Evolutionary conservation across 352 stramenopile species (phyloP).

Genomic region (Hyaloperonospora brassicae): DNA sequence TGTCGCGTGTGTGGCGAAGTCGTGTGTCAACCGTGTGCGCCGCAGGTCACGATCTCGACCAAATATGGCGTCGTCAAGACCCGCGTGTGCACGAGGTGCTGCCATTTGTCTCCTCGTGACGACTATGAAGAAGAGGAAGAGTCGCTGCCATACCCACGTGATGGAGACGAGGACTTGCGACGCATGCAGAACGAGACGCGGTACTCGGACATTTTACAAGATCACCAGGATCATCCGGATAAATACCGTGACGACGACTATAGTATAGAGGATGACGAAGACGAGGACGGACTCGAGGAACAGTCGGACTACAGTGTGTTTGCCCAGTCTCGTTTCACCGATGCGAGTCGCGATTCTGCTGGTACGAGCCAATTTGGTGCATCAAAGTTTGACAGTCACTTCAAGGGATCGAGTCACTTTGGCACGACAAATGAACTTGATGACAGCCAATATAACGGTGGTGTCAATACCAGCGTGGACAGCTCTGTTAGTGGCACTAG

Average conservation of each 20-base stretch:
- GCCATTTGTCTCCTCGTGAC: conserved; percentile 26
- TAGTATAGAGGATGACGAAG: conserved; percentile 30
- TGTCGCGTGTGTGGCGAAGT: conserved; percentile 71
- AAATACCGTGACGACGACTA: conserved; percentile 25
- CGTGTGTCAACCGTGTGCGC: conserved; percentile 62
- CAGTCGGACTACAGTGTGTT: conserved; percentile 51
- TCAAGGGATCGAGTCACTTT: conserved; percentile 21
- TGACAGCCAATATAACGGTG: conserved; percentile 32
- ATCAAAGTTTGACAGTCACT: conserved; percentile 22
- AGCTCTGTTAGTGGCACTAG: conserved; percentile 31
- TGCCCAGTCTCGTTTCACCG: conserved; percentile 46
- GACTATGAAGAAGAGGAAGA: conserved; percentile 26
- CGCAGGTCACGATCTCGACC: conserved; percentile 39
- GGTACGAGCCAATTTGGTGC: conserved; percentile 20
- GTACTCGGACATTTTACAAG: conserved; percentile 37
- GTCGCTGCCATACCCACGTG: neutral
- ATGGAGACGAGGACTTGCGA: conserved; percentile 3
- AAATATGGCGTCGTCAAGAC: conserved; percentile 36
- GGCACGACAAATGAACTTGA: conserved; percentile 20
- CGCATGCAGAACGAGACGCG: conserved; percentile 32
- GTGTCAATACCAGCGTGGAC: conserved; percentile 12
- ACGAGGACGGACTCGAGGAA: conserved; percentile 47
- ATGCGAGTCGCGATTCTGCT: conserved; percentile 32
- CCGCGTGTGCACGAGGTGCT: conserved; percentile 52
- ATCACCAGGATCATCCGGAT: conserved; percentile 21